Base-by-base conservation (phyloP, 1,284 basidiomycete species). In the Athelia sp. region DNA sequence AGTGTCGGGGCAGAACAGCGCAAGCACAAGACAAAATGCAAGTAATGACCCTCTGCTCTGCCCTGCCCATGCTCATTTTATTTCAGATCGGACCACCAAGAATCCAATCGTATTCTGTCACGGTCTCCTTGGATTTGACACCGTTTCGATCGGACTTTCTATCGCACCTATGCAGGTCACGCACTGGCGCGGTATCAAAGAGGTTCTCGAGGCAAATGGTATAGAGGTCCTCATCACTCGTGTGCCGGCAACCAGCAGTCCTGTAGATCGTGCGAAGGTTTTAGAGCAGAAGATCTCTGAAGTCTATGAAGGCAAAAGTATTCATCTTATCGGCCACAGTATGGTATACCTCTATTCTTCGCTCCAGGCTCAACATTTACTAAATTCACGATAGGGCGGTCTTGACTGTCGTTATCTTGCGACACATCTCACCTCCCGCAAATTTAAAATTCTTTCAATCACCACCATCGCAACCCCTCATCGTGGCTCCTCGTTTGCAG, bases 391-490 rank as follows among this genome's bases (percentile, higher is more conserved):
- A 14, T 58, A 91, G 90, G 94, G 95, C 19, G 95, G 95, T 8
- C 76, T 98, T 14, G 95, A 98, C 65, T 95, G 90, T 60, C 81
- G 95, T 40, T 96, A 93, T 65, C 78, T 98, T 35, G 82, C 85
- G 6, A 79, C 85, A 1, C 85, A 88, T 55, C 74, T 91, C 40
- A 81, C 74, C 22, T 57, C 79, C 32, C 78, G 84, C 46, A 79
- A 78, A 22, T 88, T 88, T 62, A 63, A 69, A 22, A 86, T 96
- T 17, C 76, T 89, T 34, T 90, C 85, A 14, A 74, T 97, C 38
- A 97, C 94, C 2, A 97, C 94, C n/a, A 91, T 98, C 61, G 85
- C 92, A 18, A 90, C 91, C 0, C 94, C 94, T 3, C 94, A 98
- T 58, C 84, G 89, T 44, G 94, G 94, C 17, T 93, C 91, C n/a